phyloP scores from a whole-genome alignment of 2,329 filamentous ascomycete species.

The Fusarium lyarnte region DNA sequence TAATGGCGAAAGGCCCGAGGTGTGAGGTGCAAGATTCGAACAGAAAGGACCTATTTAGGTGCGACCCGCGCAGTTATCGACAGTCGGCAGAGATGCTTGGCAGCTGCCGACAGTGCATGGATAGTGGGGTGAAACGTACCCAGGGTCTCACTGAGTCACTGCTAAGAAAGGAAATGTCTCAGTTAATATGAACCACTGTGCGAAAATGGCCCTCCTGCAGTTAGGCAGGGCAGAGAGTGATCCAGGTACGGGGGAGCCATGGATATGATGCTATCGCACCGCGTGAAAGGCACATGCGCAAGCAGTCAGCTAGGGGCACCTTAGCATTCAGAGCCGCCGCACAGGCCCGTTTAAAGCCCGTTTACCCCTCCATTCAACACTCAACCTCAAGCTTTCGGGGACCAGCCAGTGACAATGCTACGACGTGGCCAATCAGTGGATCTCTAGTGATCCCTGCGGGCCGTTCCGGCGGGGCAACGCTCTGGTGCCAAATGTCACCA shows the following conservation, averaged over 20 bases:
- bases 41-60: neutral
- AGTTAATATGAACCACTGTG: slow-evolving; percentile 8
- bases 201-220: neutral
- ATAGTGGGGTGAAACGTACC: slow-evolving; percentile 21
- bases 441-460: slow-evolving; percentile 26
- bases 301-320: neutral
- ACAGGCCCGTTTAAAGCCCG: slow-evolving; percentile 7
- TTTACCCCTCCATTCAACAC: slow-evolving; percentile 24
- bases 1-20: slow-evolving; percentile 23
- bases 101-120: slow-evolving; percentile 24
- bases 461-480: slow-evolving; percentile 38
- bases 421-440: slow-evolving; percentile 25
- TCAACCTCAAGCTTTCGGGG: slow-evolving; percentile 14
- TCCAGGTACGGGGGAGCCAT: neutral
- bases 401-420: slow-evolving; percentile 11
- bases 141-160: slow-evolving; percentile 15
- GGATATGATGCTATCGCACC: slow-evolving; percentile 8
- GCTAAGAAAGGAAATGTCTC: slow-evolving; percentile 4
- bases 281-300: neutral
- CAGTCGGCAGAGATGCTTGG: slow-evolving; percentile 19
- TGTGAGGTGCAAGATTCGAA: neutral
- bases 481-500: slow-evolving; percentile 10
- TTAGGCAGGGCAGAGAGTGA: neutral
- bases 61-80: slow-evolving; percentile 18
- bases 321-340: slow-evolving; percentile 4